phyloP scores from a whole-genome alignment of 257 asterid genomes.

The Capsicum rhomboideum region DNA sequence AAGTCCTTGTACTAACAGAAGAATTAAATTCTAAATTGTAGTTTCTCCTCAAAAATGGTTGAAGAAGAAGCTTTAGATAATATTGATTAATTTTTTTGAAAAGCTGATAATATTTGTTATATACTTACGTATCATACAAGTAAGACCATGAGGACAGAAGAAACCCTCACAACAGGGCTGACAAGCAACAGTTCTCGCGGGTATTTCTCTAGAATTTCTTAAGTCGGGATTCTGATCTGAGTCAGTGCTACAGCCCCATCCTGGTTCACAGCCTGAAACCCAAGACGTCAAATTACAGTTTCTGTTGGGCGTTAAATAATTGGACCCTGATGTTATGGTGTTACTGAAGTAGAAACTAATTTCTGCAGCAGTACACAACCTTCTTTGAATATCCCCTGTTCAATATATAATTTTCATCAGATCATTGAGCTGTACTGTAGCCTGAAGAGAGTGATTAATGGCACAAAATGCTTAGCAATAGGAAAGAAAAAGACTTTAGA shows the following conservation, averaged over 20 bases:
- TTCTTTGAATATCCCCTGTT: slow-evolving; percentile 52
- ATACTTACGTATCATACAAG: slow-evolving; percentile 98
- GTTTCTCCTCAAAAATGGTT: background rate
- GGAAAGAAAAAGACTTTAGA: background rate
- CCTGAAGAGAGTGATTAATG: slow-evolving; percentile 1
- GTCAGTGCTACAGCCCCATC: slow-evolving; percentile 77
- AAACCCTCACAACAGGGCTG: slow-evolving; percentile 87
- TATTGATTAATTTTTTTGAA: background rate
- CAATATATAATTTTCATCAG: background rate
- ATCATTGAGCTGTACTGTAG: background rate
- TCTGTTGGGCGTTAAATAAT: slow-evolving; percentile 56
- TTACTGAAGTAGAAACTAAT: slow-evolving; percentile 46
- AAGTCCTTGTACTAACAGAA: background rate
- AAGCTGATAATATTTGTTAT: background rate
- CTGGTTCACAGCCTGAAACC: slow-evolving; percentile 90
- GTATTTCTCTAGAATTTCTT: slow-evolving; percentile 48
- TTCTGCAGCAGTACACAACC: slow-evolving; percentile 90
- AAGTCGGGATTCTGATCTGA: slow-evolving; percentile 43
- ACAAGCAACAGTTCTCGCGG: slow-evolving; percentile 40
- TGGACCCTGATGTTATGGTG: slow-evolving; percentile 28
- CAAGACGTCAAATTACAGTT: slow-evolving; percentile 83
- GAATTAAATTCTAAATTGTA: background rate
- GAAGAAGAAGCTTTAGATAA: background rate
- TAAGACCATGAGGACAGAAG: slow-evolving; percentile 95
- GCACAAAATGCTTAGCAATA: background rate